Conservation (phyloP, 768 basidiomycete genomes). For the Punctularia strigosozonata region DNA sequence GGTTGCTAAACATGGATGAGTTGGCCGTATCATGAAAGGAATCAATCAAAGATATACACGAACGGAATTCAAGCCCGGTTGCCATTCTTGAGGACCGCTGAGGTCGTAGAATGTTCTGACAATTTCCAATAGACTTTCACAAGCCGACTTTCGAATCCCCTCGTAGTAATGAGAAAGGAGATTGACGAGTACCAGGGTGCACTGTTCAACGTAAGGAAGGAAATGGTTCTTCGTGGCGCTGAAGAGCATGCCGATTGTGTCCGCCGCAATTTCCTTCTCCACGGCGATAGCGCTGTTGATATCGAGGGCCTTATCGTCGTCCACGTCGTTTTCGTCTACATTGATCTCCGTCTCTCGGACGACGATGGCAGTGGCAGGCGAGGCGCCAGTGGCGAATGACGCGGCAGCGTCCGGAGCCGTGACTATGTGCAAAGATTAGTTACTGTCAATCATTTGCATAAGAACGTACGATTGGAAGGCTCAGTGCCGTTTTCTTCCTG, state of each 20-base stretch:
- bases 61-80: constrained; percentile 56
- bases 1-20: constrained; percentile 19
- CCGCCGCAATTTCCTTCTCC: constrained; percentile 98
- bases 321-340: constrained; percentile 54
- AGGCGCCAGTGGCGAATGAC: constrained; percentile 64
- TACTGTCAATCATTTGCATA: neutral
- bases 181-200: constrained; percentile 64
- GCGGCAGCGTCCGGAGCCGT: constrained; percentile 40
- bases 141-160: constrained; percentile 90
- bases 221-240: constrained; percentile 71
- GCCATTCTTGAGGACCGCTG: constrained; percentile 74
- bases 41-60: constrained; percentile 20
- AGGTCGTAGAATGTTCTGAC: constrained; percentile 88
- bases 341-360: constrained; percentile 54
- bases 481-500: constrained; percentile 74
- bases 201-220: constrained; percentile 83
- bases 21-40: no score
- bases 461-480: constrained; percentile 13
- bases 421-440: constrained; percentile 20
- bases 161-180: constrained; percentile 92
- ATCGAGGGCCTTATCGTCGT: constrained; percentile 79
- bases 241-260: constrained; percentile 89
- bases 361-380: constrained; percentile 58
- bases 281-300: constrained; percentile 95
- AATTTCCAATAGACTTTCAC: constrained; percentile 79